Evolutionary conservation across 805 yeast genomes (phyloP), one percentile per base, ranked within the genome.

Genomic region (Teunomyces barrocoloradensis): DNA sequence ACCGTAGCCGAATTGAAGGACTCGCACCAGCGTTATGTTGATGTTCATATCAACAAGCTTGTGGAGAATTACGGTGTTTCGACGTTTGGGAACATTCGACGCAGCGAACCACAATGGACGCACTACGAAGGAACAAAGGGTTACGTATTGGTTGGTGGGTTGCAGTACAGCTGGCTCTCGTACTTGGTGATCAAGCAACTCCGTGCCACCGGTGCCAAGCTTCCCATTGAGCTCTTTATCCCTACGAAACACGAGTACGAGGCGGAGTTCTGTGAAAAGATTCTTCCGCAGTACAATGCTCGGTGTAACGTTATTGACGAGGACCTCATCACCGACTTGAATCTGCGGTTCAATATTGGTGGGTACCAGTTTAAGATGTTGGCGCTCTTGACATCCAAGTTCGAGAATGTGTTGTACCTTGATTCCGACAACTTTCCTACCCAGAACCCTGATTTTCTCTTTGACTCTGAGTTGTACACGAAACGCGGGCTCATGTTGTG

Each of bases 351-450:
- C 46, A 52, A 60, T 3, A 55, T 77, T 37, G 69, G 73, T 20
- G 81, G 81, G 1, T 79, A 63, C 55, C 82, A 79, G 59, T 77
- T 69, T 59, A 79, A 79, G 54, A 69, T 75, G 66, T 64, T 79
- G 46, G 77, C 96, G 0, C 59, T 89, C 33, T 66, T 88, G 49
- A 81, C 84, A 12, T 86, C 95, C 0, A 56, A 60, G 23, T 79
- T 79, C 54, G 76, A 74, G 49, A 68, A 73, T 44, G 66, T 79
- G 7, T 56, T 79, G 35, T 71, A 78, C 49, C 53, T 79, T 29
- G 84, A 79, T 56, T 73, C 80, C 7, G 84, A 79, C 57, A 73
- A 78, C 54, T 69, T 75, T 55, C 80, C 78, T 2, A 60, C 72
- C 12, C 57, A 51, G 34, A 65, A 69, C 55, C 63, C 74, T 13